Percentiles rank a stretch among this genome's conserved stretches.
Conservation (phyloP, 345 rosid species). For the Odontarrhena argentea region DNA sequence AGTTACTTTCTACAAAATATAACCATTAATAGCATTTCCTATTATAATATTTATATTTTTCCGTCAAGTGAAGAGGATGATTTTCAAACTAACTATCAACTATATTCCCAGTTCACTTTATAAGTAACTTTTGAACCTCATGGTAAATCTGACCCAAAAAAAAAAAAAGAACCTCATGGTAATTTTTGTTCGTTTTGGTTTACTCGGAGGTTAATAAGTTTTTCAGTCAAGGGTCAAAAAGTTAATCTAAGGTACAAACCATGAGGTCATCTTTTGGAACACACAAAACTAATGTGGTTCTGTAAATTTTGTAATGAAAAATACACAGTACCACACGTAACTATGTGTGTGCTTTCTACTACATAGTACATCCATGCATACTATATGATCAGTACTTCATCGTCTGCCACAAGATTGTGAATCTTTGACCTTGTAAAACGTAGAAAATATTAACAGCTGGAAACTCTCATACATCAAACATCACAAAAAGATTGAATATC, state of each 20-base stretch:
- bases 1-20: not conserved
- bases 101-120: not conserved
- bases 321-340: not conserved
- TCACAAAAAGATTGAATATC: not conserved
- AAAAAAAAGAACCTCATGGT: not conserved
- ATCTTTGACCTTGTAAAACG: not conserved
- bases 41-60: no score
- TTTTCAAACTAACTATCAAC: not conserved
- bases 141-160: no score
- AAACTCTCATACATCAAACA: not conserved
- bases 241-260: not conserved
- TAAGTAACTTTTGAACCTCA: not conserved
- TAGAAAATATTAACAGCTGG: not conserved
- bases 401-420: not conserved
- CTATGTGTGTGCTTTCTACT: not conserved
- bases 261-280: conserved; percentile 16
- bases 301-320: not conserved
- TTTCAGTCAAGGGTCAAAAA: conserved; percentile 28
- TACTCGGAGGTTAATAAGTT: not conserved
- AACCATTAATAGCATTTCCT: no score
- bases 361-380: not conserved
- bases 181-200: not conserved
- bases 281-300: not conserved
- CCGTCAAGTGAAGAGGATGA: no score
- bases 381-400: not conserved